Base-by-base conservation (phyloP, 2,329 filamentous ascomycete species). In the Colletotrichum cereale region DNA sequence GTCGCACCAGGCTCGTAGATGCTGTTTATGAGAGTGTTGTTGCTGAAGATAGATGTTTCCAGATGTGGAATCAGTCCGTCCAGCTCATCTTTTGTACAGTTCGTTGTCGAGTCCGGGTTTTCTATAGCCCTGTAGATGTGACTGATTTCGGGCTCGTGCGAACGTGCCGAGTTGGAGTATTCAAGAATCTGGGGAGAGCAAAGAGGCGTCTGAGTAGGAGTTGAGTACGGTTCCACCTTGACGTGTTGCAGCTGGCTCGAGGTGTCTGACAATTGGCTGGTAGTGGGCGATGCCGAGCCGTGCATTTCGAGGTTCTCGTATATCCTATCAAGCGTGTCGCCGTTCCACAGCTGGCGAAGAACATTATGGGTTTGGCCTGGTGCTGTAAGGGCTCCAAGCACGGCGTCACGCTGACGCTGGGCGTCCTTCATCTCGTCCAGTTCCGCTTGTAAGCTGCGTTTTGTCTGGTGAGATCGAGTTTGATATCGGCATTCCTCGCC, bases 401-500 rank as follows among this genome's bases (percentile, higher is more conserved):
- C 29, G 11, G 53, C 26, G 0, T 64, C 63, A 5, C 57, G 58
- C 11, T 60, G 58, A 2, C 29, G 26, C 11, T 67, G 67, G 1
- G 36, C 36, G 3, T 29, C n/a, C 29, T 29, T 67, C 16, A 67
- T 42, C 2, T 10, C 29, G 6, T 61, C 11, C 5, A 65, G 10
- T n/a, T 64, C 58, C 7, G 38, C 47, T 21, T 55, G 40, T 1
- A 73, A 31, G 2, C 60, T 71, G 11, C 53, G 62, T 16, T 66
- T 73, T 18, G 56, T 63, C 29, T 58, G 53, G 16, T 34, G 16
- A 1, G 16, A 29, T n/a, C 60, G 57, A 24, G 18, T 21, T 34
- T 53, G 47, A 31, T 73, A 67, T 36, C 38, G 18, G 71, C 67
- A 73, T 10, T 58, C 14, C 3, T 62, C 29, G 7, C 55, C 60